A percentile compares a stretch with the other conserved stretches of the same genome.
phyloP scores from a whole-genome alignment of 345 rosid species.

The Eucalyptus fibrosa region DNA sequence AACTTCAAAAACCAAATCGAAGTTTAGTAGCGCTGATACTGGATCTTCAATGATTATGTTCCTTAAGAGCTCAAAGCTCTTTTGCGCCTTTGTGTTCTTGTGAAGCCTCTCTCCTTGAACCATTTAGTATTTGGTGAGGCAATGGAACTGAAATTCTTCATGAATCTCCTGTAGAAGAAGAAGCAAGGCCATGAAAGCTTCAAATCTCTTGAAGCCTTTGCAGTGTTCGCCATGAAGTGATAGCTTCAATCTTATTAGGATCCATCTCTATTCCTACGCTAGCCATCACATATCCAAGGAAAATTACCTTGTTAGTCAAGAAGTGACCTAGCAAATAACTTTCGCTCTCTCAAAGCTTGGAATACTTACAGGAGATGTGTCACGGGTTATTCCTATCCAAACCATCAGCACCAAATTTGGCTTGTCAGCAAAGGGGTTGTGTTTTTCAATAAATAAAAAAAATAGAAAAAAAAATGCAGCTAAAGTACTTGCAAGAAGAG shows the following conservation, averaged over 20 bases:
- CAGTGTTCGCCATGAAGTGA: neutral
- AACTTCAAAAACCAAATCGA: neutral
- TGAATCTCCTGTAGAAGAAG: neutral
- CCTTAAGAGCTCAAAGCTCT: neutral
- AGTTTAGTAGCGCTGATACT: neutral
- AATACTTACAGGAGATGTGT: neutral
- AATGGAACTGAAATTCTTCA: neutral
- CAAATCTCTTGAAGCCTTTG: neutral
- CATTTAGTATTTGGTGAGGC: accelerated
- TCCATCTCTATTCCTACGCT: neutral
- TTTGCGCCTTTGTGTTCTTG: accelerated
- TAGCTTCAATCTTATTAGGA: neutral
- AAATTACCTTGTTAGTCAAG: too few species aligned
- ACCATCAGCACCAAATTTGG: too few species aligned
- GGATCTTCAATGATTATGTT: too few species aligned
- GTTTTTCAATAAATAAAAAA: too few species aligned
- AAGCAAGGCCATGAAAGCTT: neutral
- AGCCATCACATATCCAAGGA: neutral
- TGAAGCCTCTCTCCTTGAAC: neutral
- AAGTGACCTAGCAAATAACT: neutral
- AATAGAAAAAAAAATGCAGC: too few species aligned
- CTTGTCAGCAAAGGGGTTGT: too few species aligned
- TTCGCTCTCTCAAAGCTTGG: neutral
- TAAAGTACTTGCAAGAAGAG: too few species aligned
- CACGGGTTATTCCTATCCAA: neutral